Conservation (phyloP, 257 asterid genomes). For the Paulownia fortunei region DNA sequence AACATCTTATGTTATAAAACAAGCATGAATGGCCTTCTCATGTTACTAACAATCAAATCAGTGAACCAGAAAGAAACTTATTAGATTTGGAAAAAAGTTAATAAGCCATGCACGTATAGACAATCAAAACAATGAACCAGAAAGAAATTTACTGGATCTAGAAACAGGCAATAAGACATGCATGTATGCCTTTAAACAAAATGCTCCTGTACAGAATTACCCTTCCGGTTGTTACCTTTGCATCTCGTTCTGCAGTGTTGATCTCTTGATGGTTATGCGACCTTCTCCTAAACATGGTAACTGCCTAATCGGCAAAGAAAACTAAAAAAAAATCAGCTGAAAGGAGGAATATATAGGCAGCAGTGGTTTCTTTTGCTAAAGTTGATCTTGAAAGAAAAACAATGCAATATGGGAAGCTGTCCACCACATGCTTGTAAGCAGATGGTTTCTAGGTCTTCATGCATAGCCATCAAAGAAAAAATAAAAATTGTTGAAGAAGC, state of each 20-base stretch:
- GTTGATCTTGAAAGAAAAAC: neutral
- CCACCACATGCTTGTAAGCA: neutral
- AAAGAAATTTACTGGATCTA: neutral
- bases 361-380: constrained; percentile 1
- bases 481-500: neutral
- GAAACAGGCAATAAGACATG: neutral
- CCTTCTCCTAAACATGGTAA: constrained; percentile 72
- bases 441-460: neutral
- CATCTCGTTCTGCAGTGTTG: constrained; percentile 46
- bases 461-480: neutral
- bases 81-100: neutral
- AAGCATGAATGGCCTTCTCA: neutral
- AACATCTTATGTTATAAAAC: neutral
- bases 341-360: neutral
- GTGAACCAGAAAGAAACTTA: neutral
- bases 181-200: neutral
- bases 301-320: constrained; percentile 25
- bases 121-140: neutral
- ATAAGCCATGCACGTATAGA: neutral
- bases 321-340: constrained; percentile 2
- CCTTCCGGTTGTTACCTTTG: constrained; percentile 55
- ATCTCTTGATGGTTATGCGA: constrained; percentile 49
- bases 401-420: neutral
- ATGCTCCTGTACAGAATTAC: neutral
- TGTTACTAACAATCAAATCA: neutral